These are phyloP conservation scores for Podospora bellae-mahoneyi DNA, from an alignment of 495 filamentous ascomycete species.

Conservation along the genomic window DNA sequence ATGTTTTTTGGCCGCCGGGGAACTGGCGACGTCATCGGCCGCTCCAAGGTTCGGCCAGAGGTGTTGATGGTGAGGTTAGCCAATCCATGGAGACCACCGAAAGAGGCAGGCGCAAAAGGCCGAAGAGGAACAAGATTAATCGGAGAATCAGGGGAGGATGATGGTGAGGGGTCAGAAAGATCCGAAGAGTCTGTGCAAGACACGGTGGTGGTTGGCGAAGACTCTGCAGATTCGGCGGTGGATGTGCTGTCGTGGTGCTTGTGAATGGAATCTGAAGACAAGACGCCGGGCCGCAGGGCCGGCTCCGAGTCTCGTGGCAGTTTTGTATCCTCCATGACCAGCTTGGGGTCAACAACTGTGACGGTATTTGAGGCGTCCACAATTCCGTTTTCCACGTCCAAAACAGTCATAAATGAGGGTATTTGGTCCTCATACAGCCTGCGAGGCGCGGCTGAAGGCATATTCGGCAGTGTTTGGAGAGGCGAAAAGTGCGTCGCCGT, in stretches of 20 bases:
- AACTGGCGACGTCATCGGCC: conserved; percentile 63
- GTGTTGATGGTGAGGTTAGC: conserved; percentile 43
- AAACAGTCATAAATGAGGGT: conserved; percentile 71
- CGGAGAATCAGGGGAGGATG: conserved; percentile 86
- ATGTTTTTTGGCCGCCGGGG: conserved; percentile 81
- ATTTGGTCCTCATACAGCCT: conserved; percentile 62
- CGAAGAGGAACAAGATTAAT: conserved; percentile 59
- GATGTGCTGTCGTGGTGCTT: conserved; percentile 67
- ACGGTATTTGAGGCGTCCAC: conserved; percentile 45
- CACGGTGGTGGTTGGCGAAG: conserved; percentile 92
- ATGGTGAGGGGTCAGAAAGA: conserved; percentile 84
- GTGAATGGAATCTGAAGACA: conserved; percentile 44
- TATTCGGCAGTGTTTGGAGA: conserved; percentile 32
- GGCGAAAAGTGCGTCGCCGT: neutral
- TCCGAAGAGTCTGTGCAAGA: conserved; percentile 88
- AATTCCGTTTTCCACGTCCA: conserved; percentile 49
- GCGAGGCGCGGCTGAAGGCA: conserved; percentile 53
- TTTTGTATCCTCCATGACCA: conserved; percentile 41
- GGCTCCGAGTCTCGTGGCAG: conserved; percentile 28
- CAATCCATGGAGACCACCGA: conserved; percentile 45
- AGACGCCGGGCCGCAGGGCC: conserved; percentile 33
- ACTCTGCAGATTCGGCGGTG: conserved; percentile 84
- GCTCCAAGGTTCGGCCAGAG: conserved; percentile 31
- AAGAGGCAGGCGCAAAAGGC: conserved; percentile 50
- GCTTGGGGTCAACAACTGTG: conserved; percentile 43